Evolutionary conservation across 2,329 filamentous ascomycete genomes (phyloP).

Genomic region (Arthroderma sp.): DNA sequence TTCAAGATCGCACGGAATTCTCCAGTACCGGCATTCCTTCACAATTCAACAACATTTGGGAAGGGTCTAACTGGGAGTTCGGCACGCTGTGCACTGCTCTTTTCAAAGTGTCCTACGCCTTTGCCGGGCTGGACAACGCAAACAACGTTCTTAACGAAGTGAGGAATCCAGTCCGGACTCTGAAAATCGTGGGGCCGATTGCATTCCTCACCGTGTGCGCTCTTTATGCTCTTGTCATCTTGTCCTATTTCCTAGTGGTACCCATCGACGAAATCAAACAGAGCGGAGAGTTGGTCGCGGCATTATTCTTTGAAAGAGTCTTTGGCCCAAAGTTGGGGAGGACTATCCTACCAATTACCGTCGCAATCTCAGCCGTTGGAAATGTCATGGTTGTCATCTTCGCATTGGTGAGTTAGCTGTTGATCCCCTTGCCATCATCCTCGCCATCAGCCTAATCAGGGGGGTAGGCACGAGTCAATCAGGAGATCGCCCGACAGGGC

Average conservation of each 20-base stretch:
- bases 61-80: constrained; percentile 56
- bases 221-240: constrained; percentile 54
- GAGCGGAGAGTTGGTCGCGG: constrained; percentile 55
- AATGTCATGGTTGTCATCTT: constrained; percentile 65
- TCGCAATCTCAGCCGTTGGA: constrained; percentile 54
- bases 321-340: constrained; percentile 49
- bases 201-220: constrained; percentile 49
- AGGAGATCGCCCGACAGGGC: constrained; percentile 59
- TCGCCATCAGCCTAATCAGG: constrained; percentile 7
- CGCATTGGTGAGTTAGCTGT: constrained; percentile 40
- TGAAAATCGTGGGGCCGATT: constrained; percentile 48
- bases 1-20: constrained; percentile 15
- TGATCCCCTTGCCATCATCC: constrained; percentile 1
- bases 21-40: neutral
- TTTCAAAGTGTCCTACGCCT: constrained; percentile 50
- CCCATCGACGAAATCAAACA: constrained; percentile 53
- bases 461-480: constrained; percentile 50
- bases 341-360: constrained; percentile 46
- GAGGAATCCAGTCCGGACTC: constrained; percentile 51
- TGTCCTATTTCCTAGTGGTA: constrained; percentile 51
- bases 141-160: constrained; percentile 63
- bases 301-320: constrained; percentile 51
- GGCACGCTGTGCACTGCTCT: constrained; percentile 53
- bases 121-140: constrained; percentile 49
- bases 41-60: constrained; percentile 36